Conservation (phyloP, 208 protist species). For the Crithidia mellificae region DNA sequence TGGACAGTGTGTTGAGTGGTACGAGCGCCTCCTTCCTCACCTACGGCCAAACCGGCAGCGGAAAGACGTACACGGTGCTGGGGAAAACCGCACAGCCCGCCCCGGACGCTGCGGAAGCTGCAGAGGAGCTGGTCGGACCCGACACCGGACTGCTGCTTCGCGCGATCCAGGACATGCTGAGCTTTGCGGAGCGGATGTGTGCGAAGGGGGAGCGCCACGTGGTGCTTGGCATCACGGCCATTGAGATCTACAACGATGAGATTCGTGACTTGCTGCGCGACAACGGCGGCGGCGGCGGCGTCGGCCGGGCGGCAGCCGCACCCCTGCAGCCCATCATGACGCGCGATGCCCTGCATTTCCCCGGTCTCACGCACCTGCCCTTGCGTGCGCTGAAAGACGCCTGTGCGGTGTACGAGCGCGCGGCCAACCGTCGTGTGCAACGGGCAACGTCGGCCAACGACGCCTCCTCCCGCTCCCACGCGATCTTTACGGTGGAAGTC, state of each 20-base stretch:
- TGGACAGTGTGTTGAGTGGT: constrained; percentile 61
- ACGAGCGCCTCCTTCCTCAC: constrained; percentile 66
- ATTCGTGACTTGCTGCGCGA: constrained; percentile 68
- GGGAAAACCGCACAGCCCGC: constrained; percentile 2
- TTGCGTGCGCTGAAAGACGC: constrained; percentile 41
- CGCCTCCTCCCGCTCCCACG: constrained; percentile 86
- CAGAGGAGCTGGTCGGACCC: constrained; percentile 36
- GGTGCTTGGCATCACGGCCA: constrained; percentile 61
- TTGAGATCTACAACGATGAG: constrained; percentile 84
- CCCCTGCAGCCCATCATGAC: constrained; percentile 45
- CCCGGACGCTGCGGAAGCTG: constrained; percentile 19
- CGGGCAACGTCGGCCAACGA: constrained; percentile 82
- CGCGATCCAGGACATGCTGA: constrained; percentile 64
- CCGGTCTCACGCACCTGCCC: constrained; percentile 41
- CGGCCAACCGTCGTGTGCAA: constrained; percentile 50
- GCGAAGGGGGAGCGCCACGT: constrained; percentile 39
- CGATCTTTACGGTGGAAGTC: constrained; percentile 80
- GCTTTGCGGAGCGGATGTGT: constrained; percentile 29
- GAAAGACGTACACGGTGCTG: constrained; percentile 85
- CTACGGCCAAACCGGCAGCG: constrained; percentile 89
- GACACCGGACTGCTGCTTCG: constrained; percentile 77
- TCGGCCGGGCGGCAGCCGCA: too few relatives aligned
- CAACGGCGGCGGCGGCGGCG: background rate
- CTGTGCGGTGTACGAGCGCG: constrained; percentile 47
- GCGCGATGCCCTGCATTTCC: constrained; percentile 45